These are phyloP conservation scores for Cladosporium halotolerans DNA, from an alignment of 2,329 filamentous ascomycete species.

Conservation along the genomic window DNA sequence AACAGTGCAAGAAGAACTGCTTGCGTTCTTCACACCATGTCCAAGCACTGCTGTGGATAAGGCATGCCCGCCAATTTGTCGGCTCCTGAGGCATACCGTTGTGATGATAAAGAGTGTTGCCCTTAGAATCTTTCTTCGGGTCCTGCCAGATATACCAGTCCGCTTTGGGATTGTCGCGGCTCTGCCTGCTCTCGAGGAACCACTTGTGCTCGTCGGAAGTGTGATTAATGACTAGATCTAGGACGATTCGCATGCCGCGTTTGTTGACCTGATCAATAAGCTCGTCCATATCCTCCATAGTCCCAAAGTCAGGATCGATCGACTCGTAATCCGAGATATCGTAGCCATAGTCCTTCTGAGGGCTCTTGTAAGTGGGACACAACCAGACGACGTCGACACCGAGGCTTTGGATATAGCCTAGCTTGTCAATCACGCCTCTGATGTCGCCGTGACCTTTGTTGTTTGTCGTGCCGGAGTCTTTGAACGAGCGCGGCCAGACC, in stretches of 20 bases:
- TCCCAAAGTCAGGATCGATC: conserved; percentile 44
- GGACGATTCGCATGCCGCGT: conserved; percentile 43
- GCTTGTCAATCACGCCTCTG: conserved; percentile 8
- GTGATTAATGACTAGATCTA: conserved; percentile 24
- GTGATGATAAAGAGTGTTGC: conserved; percentile 52
- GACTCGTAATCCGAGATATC: conserved; percentile 47
- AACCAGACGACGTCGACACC: conserved; percentile 60
- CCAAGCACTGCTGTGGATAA: conserved; percentile 51
- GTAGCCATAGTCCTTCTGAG: conserved; percentile 64
- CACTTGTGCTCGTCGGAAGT: conserved; percentile 46
- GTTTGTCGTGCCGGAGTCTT: conserved; percentile 39
- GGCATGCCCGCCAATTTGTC: conserved; percentile 61
- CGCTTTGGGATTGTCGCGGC: conserved; percentile 47
- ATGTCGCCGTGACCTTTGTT: conserved; percentile 10
- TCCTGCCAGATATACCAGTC: conserved; percentile 64
- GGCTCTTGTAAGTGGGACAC: conserved; percentile 56
- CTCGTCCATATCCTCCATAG: conserved; percentile 40
- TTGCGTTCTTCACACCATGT: conserved; percentile 63
- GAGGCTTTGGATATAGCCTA: conserved; percentile 4
- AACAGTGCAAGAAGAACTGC: conserved; percentile 74
- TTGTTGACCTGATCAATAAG: conserved; percentile 40
- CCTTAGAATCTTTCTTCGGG: conserved; percentile 47
- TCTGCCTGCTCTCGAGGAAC: conserved; percentile 51
- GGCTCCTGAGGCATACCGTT: conserved; percentile 25
- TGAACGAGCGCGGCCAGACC: conserved; percentile 41